A percentile compares a stretch with the other conserved stretches of the same genome.
These are phyloP conservation scores for Geotrichum europaeum DNA, from an alignment of 1,139 yeast species.

Conservation along the genomic window DNA sequence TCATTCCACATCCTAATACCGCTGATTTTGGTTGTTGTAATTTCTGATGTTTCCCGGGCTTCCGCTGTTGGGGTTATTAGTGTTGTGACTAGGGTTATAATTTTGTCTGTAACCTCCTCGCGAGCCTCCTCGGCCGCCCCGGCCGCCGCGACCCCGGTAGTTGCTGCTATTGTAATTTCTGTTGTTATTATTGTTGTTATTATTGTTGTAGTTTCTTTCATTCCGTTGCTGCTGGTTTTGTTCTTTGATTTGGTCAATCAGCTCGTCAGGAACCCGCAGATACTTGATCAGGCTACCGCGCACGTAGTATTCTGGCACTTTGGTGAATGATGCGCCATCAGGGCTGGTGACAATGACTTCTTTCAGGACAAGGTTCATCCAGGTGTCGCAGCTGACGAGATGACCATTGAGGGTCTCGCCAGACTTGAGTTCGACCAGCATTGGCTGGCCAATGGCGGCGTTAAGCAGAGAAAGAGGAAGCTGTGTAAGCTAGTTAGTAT, in stretches of 20 bases:
- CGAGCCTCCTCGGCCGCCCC: slow-evolving; percentile 20
- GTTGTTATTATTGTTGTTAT: slow-evolving; percentile 20
- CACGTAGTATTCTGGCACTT: slow-evolving; percentile 72
- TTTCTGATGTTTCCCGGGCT: slow-evolving; percentile 1
- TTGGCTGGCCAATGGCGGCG: slow-evolving; percentile 84
- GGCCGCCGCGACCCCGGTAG: slow-evolving; percentile 22
- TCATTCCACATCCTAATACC: slow-evolving; percentile 8
- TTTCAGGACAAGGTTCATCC: slow-evolving; percentile 88
- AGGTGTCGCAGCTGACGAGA: slow-evolving; percentile 79
- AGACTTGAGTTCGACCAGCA: slow-evolving; percentile 84
- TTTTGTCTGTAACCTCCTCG: slow-evolving; percentile 20
- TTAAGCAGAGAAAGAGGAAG: slow-evolving; percentile 86
- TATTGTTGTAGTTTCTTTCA: slow-evolving; percentile 35
- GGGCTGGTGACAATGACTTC: slow-evolving; percentile 73
- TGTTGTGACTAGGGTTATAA: slow-evolving; percentile 18
- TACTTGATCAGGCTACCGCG: slow-evolving; percentile 78
- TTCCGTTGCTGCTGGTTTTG: slow-evolving; percentile 56
- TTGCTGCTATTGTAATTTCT: slow-evolving; percentile 20
- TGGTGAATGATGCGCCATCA: slow-evolving; percentile 59
- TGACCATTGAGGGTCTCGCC: slow-evolving; percentile 89
- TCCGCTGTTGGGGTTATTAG: slow-evolving; percentile 6
- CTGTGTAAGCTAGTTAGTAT: slow-evolving; percentile 31
- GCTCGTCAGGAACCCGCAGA: slow-evolving; percentile 52
- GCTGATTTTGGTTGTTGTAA: slow-evolving; percentile 15
- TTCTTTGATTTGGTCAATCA: slow-evolving; percentile 57